phyloP scores from a whole-genome alignment of 208 protist genomes.

The Wallacemonas collosoma region DNA sequence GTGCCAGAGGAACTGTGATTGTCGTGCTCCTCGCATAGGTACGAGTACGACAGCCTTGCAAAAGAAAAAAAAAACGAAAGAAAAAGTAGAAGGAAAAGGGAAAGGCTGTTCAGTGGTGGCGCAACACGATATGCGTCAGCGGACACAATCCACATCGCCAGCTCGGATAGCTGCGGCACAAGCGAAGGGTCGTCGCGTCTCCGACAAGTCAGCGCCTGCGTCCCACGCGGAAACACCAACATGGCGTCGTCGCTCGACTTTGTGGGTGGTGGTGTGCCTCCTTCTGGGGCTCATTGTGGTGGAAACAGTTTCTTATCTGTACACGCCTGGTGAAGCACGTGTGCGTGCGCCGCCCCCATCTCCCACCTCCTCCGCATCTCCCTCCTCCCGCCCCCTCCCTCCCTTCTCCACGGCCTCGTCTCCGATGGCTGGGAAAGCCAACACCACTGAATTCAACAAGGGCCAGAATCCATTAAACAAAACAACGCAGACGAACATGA shows the following conservation, averaged over 20 bases:
- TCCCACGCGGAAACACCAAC: not conserved
- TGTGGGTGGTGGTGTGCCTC: constrained; percentile 6
- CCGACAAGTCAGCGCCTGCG: not conserved
- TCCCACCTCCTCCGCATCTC: not conserved
- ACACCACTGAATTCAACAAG: not conserved
- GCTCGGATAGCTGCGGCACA: not conserved
- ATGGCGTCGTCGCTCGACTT: not conserved
- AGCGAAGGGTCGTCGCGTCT: not conserved
- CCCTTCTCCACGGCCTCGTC: not conserved
- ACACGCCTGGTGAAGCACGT: constrained; percentile 2
- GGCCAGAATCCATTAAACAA: not conserved
- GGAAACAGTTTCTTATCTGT: constrained; percentile 6
- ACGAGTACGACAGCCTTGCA: too few species aligned
- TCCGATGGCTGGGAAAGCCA: not conserved
- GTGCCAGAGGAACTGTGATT: too few species aligned
- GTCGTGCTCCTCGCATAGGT: too few species aligned
- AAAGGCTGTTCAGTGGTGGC: not conserved
- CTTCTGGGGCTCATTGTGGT: constrained; percentile 10
- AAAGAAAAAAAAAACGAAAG: not conserved
- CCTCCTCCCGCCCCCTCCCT: not conserved
- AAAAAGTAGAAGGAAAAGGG: not conserved
- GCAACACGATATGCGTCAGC: not conserved
- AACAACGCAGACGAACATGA: not conserved
- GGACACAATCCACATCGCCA: not conserved
- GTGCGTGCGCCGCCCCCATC: not conserved